Conservation (phyloP, 192 early-diverging fungal genomes). For the Umbelopsis ramanniana region DNA sequence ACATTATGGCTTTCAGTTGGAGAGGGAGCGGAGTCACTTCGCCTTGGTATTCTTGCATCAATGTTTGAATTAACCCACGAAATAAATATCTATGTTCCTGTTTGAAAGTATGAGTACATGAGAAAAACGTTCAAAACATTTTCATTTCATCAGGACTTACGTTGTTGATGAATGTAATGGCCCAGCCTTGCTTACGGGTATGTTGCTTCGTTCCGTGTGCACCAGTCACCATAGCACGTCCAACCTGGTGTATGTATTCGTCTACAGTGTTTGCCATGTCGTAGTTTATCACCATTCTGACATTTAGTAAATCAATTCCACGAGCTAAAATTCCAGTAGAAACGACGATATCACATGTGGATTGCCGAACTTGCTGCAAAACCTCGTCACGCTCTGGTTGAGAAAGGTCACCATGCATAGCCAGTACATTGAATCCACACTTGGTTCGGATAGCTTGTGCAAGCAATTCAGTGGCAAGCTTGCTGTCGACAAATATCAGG, state of each 20-base stretch:
- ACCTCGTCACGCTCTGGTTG: conserved; percentile 47
- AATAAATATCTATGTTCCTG: conserved; percentile 52
- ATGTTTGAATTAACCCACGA: conserved; percentile 48
- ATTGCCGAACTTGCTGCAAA: conserved; percentile 38
- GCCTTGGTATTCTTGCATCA: conserved; percentile 38
- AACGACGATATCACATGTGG: conserved; percentile 47
- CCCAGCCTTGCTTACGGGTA: conserved; percentile 46
- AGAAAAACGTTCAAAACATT: no score
- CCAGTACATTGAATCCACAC: conserved; percentile 34
- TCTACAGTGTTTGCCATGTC: conserved; percentile 62
- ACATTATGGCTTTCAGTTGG: conserved; percentile 33
- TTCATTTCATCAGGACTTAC: conserved; percentile 29
- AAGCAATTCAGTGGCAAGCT: conserved; percentile 56
- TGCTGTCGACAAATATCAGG: conserved; percentile 59
- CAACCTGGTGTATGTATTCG: conserved; percentile 62
- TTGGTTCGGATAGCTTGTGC: conserved; percentile 49
- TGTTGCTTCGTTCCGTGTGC: conserved; percentile 12
- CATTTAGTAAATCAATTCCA: conserved; percentile 53
- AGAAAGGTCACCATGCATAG: conserved; percentile 56
- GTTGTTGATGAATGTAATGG: conserved; percentile 62
- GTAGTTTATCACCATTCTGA: conserved; percentile 58
- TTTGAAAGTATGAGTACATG: background rate
- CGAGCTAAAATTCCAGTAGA: conserved; percentile 57
- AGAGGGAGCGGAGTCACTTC: conserved; percentile 57
- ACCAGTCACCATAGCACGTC: conserved; percentile 44